Percentiles rank a stretch among this genome's conserved stretches.
Conservation (phyloP, 139 green algal species). For the Closterium sp. region DNA sequence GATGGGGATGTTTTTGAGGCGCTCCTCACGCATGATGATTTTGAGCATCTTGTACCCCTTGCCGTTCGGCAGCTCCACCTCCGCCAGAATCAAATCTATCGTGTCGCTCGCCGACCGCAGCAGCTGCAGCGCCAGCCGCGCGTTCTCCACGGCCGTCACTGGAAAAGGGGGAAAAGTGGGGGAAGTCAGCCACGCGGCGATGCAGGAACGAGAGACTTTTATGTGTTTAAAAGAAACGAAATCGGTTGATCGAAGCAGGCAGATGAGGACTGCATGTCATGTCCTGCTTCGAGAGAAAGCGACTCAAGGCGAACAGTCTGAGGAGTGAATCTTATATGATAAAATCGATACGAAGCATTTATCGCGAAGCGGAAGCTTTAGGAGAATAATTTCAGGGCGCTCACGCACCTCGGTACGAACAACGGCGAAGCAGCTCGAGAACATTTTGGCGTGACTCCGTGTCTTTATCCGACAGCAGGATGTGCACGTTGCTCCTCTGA, state of each 20-base stretch:
- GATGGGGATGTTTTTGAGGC: constrained; percentile 33
- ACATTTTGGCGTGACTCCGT: constrained; percentile 17
- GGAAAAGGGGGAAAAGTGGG: no score
- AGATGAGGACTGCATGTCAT: neutral
- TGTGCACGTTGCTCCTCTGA: constrained; percentile 30
- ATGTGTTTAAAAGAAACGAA: no score
- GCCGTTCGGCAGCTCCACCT: constrained; percentile 36
- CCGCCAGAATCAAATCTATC: constrained; percentile 37
- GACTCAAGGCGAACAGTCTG: neutral
- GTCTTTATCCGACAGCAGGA: constrained; percentile 25
- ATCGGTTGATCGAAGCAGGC: neutral
- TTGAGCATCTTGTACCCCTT: constrained; percentile 43
- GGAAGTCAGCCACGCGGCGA: neutral
- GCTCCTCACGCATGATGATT: constrained; percentile 42
- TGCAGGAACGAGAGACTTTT: neutral
- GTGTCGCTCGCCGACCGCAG: neutral
- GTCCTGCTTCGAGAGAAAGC: neutral
- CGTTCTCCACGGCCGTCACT: constrained; percentile 36
- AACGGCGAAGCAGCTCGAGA: constrained; percentile 21
- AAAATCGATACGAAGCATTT: neutral
- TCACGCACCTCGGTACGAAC: constrained; percentile 29
- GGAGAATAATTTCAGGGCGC: no score
- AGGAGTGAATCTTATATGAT: neutral
- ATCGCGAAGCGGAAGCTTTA: neutral
- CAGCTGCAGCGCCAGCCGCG: constrained; percentile 13